Conservation (phyloP, 163 green algal genomes). For the Chlamydomonas reinhardtii region DNA sequence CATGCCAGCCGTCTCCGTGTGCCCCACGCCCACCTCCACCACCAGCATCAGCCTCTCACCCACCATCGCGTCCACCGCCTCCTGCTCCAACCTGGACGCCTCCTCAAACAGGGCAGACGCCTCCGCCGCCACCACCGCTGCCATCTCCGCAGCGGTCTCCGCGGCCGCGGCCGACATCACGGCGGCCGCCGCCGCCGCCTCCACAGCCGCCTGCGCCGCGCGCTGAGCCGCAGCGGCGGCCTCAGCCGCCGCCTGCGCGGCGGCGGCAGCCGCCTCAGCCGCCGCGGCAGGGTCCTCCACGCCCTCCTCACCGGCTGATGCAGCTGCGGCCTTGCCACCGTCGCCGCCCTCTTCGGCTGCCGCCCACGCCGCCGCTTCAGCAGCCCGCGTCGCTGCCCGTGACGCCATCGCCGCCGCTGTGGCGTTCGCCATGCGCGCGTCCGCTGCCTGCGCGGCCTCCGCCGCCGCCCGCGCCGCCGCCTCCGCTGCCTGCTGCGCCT, state of each 20-base stretch:
- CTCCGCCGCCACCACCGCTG: slow-evolving; percentile 2
- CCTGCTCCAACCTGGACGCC: neutral
- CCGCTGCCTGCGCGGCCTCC: neutral
- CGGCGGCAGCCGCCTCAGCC: neutral
- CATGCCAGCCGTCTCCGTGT: slow-evolving; percentile 44
- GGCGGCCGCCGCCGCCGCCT: slow-evolving; percentile 9
- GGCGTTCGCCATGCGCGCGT: neutral
- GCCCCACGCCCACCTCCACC: slow-evolving; percentile 38
- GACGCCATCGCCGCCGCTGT: neutral
- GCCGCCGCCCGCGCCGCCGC: neutral
- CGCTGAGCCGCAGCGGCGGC: neutral
- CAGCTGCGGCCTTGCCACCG: neutral
- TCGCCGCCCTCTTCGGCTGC: neutral
- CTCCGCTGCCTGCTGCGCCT: neutral
- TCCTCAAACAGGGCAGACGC: neutral
- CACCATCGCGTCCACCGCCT: slow-evolving; percentile 7
- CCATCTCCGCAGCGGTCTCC: neutral
- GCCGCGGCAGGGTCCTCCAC: neutral
- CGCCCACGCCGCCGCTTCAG: neutral
- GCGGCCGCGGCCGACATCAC: neutral
- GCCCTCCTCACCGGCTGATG: neutral
- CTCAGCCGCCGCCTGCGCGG: neutral
- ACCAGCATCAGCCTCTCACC: neutral
- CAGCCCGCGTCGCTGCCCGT: neutral
- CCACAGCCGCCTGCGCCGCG: neutral